Base-by-base conservation (phyloP, 129 eudicot genomes). In the Artemisia tridentata region DNA sequence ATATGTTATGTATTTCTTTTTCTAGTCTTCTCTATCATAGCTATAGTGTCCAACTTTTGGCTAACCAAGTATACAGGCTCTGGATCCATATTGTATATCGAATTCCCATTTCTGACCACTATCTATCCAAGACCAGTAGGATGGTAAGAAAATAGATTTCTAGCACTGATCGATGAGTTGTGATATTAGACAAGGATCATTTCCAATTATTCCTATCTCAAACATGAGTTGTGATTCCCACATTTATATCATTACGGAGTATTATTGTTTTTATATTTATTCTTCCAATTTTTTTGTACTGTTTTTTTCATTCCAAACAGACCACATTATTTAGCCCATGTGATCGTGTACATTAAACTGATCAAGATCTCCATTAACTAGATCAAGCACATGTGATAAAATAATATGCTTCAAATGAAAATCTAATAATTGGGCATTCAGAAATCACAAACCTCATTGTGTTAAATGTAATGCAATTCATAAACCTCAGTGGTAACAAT, bases 311-410 rank as follows among this genome's bases (percentile, higher is more conserved):
- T 59, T 68, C 60, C 63, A 68, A 61, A 29, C 48, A 13, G 34
- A 51, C 66, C 76, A 69, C 65, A 41, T 77, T 41, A 69, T 69
- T 76, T 59, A 54, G 53, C 70, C 81, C 81, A 77, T 77, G 81
- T 77, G 69, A 72, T 16, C 13, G 15, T 55, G 53, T 67, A 50
- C 11, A 52, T 3, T 66, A 59, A 47, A 25, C 67, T 61, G 61
- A 59, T 27, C 57, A 29, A 53, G 14, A 45, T 38, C 25, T 49
- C 68, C 41, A 8, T 21, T n/a, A 63, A 38, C 11, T 63, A 31
- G 17, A 17, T 14, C 49, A 31, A 55, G 65, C 60, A 25, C 13
- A 9, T 67, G 20, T 67, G 3, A 52, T 38, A 17, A 55, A 38
- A 17, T 12, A 17, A 38, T 52, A 29, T 14, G 2, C 19, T 19